These are phyloP conservation scores for Penicillium roqueforti DNA, from an alignment of 495 filamentous ascomycete genomes.

Conservation along the genomic window DNA sequence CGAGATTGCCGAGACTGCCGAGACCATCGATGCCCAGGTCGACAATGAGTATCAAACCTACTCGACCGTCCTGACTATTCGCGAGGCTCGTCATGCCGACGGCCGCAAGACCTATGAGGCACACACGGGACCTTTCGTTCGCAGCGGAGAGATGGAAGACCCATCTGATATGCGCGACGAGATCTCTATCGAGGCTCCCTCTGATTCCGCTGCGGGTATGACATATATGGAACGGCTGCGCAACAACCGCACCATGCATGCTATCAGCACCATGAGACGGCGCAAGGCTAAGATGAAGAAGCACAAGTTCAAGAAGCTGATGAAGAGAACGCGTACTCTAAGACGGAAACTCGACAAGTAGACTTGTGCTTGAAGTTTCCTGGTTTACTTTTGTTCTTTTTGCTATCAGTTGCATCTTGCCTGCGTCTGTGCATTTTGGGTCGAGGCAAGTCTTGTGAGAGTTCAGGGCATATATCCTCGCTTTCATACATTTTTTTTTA, in stretches of 20 bases:
- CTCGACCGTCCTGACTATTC: slow-evolving; percentile 76
- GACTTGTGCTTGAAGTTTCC: slow-evolving; percentile 11
- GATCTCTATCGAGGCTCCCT: slow-evolving; percentile 34
- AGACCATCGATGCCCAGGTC: slow-evolving; percentile 19
- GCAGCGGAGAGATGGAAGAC: slow-evolving; percentile 32
- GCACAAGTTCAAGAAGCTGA: slow-evolving; percentile 99
- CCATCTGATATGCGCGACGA: slow-evolving; percentile 27
- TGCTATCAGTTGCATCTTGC: slow-evolving; percentile 26
- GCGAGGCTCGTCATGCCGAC: slow-evolving; percentile 66
- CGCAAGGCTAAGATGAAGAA: slow-evolving; percentile 99
- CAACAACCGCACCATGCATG: slow-evolving; percentile 44
- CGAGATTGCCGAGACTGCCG: slow-evolving; percentile 17
- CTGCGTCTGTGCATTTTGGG: slow-evolving; percentile 26
- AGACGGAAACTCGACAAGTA: slow-evolving; percentile 77
- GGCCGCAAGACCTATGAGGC: slow-evolving; percentile 62
- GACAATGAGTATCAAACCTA: slow-evolving; percentile 53
- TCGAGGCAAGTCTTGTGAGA: slow-evolving; percentile 22
- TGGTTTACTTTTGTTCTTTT: slow-evolving; percentile 10
- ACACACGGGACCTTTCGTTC: slow-evolving; percentile 40
- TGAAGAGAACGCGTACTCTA: slow-evolving; percentile 84
- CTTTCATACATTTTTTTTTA: slow-evolving; percentile 18
- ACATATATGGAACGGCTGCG: slow-evolving; percentile 42
- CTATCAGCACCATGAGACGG: slow-evolving; percentile 83
- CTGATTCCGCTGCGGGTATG: slow-evolving; percentile 24
- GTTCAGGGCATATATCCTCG: slow-evolving; percentile 24